Base-by-base conservation (phyloP, 768 basidiomycete species). In the Trichaptum fuscoviolaceum region DNA sequence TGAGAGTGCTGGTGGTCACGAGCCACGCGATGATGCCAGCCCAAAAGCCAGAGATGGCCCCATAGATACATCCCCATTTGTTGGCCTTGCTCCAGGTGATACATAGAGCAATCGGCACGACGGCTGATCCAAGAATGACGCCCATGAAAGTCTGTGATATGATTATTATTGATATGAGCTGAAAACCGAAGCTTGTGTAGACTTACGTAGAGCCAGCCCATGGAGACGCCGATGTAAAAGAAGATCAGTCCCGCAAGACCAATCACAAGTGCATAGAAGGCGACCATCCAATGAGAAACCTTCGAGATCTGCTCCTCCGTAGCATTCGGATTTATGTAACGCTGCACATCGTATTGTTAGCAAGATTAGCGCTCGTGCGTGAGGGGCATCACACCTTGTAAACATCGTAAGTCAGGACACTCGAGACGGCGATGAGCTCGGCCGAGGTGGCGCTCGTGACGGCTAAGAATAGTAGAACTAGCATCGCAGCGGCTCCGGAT, bases 201-300 rank as follows among this genome's bases (percentile, higher is more conserved):
- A 82, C 89, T 63, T 69, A 92, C 90, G 70, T 95, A 95, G 65
- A 96, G 87, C 92, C 93, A 96, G 24, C 94, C 94, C 90, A 96
- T 90, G 26, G 90, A 92, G 27, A 96, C 88, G 7, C 94, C 94
- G 69, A 95, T 93, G 74, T 91, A 95, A 77, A 81, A 93, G 81
- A 96, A 96, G 63, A 93, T 89, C 34, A 91, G 75, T 0, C 93
- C 93, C 0, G 90, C 88, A n/a, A 94, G 70, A 24, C 87, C 93
- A 84, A 93, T 94, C 36, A 91, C 81, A 57, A 94, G 70, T 0
- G 90, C 91, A 71, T 90, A 93, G 27, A 85, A 74, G 0, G 79
- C 85, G 35, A 93, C 88, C 87, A 90, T 66, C 1, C 27, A 42
- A 35, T 65, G 30, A 58, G 9, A 30, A 23, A 10, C 5, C 64